Conservation (phyloP, 306 rosid genomes). For the Quercus rubra region DNA sequence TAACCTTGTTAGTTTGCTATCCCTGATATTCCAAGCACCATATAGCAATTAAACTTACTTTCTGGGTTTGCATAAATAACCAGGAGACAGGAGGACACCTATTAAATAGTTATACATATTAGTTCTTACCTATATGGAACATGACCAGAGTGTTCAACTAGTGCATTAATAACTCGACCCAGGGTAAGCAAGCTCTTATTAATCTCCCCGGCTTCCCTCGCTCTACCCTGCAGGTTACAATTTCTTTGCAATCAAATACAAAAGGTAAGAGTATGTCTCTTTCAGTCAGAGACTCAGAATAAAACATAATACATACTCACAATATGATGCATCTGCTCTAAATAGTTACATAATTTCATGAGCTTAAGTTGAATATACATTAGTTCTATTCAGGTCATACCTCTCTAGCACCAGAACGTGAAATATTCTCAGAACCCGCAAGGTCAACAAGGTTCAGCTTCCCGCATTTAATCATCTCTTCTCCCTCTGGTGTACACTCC, state of each 20-base stretch:
- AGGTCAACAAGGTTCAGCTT: constrained; percentile 98
- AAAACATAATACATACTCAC: neutral
- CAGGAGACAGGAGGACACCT: neutral
- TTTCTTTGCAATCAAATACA: constrained; percentile 18
- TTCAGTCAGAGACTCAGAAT: neutral
- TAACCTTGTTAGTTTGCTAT: constrained; percentile 91
- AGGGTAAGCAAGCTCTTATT: constrained; percentile 97
- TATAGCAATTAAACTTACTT: constrained; percentile 13
- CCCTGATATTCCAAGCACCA: constrained; percentile 57
- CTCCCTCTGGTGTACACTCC: constrained; percentile 98
- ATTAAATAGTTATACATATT: neutral
- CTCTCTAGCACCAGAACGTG: constrained; percentile 99
- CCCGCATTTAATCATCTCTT: constrained; percentile 99
- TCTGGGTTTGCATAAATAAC: constrained; percentile 1
- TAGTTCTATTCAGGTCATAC: constrained; percentile 33
- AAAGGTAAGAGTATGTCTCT: neutral
- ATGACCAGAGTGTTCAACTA: constrained; percentile 99
- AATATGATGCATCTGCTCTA: constrained; percentile 9
- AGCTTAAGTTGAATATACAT: constrained; percentile 10
- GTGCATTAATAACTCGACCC: constrained; percentile 94
- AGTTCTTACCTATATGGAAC: constrained; percentile 82
- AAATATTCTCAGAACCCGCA: constrained; percentile 98
- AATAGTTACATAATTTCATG: constrained; percentile 10
- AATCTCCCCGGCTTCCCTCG: constrained; percentile 99
- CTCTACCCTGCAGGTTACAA: constrained; percentile 82